phyloP scores from a whole-genome alignment of 306 rosid genomes.

The Clitoria ternatea region DNA sequence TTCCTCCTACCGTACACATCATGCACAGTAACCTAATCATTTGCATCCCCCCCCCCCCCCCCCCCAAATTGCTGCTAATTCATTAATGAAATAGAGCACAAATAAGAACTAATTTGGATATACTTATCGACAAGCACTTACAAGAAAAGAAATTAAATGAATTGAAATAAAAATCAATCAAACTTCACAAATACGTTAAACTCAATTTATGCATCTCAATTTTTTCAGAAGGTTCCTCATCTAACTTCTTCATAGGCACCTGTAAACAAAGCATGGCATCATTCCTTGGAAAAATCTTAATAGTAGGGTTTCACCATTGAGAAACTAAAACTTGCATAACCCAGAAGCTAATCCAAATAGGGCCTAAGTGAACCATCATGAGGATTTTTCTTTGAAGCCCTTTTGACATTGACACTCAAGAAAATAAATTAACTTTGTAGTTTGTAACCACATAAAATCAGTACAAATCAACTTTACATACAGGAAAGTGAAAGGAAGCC shows the following conservation, averaged over 20 bases:
- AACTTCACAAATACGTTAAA: too few relatives aligned
- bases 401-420: not conserved
- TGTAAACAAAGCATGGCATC: too few relatives aligned
- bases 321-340: too few relatives aligned
- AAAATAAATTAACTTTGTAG: slow-evolving; percentile 3
- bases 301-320: too few relatives aligned
- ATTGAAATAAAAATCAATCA: too few relatives aligned
- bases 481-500: slow-evolving; percentile 7
- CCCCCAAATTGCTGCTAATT: not conserved
- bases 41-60: not conserved
- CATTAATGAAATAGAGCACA: not conserved
- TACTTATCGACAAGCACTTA: too few relatives aligned
- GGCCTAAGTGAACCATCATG: not conserved
- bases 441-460: slow-evolving; percentile 17
- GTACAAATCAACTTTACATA: slow-evolving; percentile 5
- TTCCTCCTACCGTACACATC: not conserved
- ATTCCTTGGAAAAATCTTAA: too few relatives aligned
- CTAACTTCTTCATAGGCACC: too few relatives aligned
- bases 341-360: too few relatives aligned
- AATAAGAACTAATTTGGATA: slow-evolving; percentile 2
- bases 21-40: not conserved
- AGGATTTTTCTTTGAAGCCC: not conserved
- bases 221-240: too few relatives aligned
- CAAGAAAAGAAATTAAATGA: too few relatives aligned
- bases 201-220: too few relatives aligned